Conservation (phyloP, 2,329 filamentous ascomycete genomes). For the Fusarium pseudonygamai region DNA sequence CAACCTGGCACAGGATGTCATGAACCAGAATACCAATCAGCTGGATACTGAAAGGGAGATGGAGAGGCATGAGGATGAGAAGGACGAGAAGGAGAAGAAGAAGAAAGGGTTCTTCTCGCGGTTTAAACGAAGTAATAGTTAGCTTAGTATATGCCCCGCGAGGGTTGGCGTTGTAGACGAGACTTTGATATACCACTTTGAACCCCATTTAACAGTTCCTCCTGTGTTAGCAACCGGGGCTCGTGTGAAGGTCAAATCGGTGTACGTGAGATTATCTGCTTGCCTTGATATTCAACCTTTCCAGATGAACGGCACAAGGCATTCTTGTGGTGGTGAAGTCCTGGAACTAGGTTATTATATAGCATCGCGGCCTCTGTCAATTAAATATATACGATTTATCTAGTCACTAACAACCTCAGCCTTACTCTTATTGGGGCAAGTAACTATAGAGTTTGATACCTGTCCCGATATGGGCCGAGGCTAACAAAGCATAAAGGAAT, state of each 20-base stretch:
- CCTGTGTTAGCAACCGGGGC: accelerated
- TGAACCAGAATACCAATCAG: conserved; percentile 64
- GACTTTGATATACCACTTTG: too few species aligned
- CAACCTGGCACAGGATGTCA: conserved; percentile 60
- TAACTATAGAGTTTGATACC: too few species aligned
- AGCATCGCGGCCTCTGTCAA: too few species aligned
- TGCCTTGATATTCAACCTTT: accelerated
- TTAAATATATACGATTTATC: too few species aligned
- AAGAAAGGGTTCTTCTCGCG: conserved; percentile 23
- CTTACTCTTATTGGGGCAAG: too few species aligned
- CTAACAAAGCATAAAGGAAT: too few species aligned
- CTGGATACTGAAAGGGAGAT: conserved; percentile 54
- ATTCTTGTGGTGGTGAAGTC: too few species aligned
- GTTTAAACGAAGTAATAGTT: conserved; percentile 10
- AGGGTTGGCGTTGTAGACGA: too few species aligned
- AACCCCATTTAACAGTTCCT: not conserved
- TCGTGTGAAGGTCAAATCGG: accelerated
- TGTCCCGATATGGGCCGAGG: accelerated
- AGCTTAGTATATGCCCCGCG: accelerated
- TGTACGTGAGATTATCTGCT: not conserved
- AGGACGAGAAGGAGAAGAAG: conserved; percentile 20
- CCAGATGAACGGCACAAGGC: not conserved
- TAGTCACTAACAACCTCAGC: too few species aligned
- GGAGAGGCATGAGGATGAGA: conserved; percentile 12
- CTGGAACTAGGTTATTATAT: too few species aligned